Evolutionary conservation across 345 rosid species (phyloP).

Genomic region (Pugionium dolabratum): DNA sequence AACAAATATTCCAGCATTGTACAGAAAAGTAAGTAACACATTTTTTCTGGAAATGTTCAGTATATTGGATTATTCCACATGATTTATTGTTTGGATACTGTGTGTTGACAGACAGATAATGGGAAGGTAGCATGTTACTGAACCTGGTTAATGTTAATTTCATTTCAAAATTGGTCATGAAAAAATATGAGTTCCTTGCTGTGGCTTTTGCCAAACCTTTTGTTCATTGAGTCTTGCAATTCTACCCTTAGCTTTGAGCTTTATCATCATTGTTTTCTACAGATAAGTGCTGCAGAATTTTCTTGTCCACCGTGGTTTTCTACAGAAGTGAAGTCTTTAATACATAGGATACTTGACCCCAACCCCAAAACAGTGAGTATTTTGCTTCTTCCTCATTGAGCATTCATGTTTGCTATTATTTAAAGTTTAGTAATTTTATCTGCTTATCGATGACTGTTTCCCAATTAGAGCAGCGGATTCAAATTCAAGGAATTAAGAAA

Average conservation of each 20-base stretch:
- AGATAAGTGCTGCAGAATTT: constrained; percentile 82
- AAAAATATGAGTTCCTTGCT: not conserved
- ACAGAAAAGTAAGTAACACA: constrained; percentile 57
- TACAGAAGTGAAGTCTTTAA: constrained; percentile 59
- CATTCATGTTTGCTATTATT: constrained; percentile 1
- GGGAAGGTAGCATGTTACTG: too few relatives aligned
- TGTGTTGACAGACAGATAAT: not conserved
- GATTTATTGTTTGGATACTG: not conserved
- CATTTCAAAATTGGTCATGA: too few relatives aligned
- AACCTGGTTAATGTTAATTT: too few relatives aligned
- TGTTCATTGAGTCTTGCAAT: not conserved
- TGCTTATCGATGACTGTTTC: constrained; percentile 26
- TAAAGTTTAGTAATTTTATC: constrained; percentile 20
- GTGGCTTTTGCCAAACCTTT: constrained; percentile 7
- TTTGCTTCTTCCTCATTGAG: constrained; percentile 20
- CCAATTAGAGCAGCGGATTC: constrained; percentile 66
- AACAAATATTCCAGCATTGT: constrained; percentile 74
- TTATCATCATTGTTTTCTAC: constrained; percentile 23
- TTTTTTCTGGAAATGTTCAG: not conserved
- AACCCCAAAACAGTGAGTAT: constrained; percentile 81
- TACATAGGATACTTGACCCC: constrained; percentile 74
- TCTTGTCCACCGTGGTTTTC: constrained; percentile 87
- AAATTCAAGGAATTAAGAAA: constrained; percentile 58
- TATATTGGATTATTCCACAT: too few relatives aligned
- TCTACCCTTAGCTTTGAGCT: constrained; percentile 3